Evolutionary conservation across 768 basidiomycete species (phyloP).

Genomic region (Lactifluus subvellereus): DNA sequence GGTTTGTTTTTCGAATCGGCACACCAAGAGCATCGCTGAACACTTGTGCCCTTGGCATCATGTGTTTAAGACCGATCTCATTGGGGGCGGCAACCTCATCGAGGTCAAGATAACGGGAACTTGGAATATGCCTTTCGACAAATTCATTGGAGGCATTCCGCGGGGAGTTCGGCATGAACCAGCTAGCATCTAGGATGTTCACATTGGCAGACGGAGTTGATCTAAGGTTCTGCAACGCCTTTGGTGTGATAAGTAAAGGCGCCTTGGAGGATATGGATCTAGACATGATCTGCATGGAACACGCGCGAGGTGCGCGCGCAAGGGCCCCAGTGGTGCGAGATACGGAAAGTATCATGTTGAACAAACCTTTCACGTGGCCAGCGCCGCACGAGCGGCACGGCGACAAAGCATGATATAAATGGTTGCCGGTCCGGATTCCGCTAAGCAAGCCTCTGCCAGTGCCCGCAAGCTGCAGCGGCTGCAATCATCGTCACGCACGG

Average conservation of each 20-base stretch:
- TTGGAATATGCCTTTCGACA: slow-evolving; percentile 56
- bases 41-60: slow-evolving; percentile 71
- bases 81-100: slow-evolving; percentile 73
- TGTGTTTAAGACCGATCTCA: slow-evolving; percentile 82
- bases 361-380: background rate
- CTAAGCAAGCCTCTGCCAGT: background rate
- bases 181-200: slow-evolving; percentile 67
- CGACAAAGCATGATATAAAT: background rate
- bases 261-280: slow-evolving; percentile 22
- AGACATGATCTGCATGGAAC: background rate
- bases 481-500: background rate
- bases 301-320: background rate
- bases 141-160: slow-evolving; percentile 71
- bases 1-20: slow-evolving; percentile 28
- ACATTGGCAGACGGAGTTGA: slow-evolving; percentile 25
- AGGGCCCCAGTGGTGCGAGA: background rate
- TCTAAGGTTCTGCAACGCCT: slow-evolving; percentile 30
- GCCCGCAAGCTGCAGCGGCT: background rate
- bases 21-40: slow-evolving; percentile 81
- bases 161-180: slow-evolving; percentile 90
- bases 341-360: background rate
- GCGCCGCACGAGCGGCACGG: no score
- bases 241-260: slow-evolving; percentile 32
- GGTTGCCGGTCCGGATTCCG: background rate
- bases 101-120: slow-evolving; percentile 70